Base-by-base conservation (phyloP, 495 filamentous ascomycete species). In the Mycothermus thermophilus region DNA sequence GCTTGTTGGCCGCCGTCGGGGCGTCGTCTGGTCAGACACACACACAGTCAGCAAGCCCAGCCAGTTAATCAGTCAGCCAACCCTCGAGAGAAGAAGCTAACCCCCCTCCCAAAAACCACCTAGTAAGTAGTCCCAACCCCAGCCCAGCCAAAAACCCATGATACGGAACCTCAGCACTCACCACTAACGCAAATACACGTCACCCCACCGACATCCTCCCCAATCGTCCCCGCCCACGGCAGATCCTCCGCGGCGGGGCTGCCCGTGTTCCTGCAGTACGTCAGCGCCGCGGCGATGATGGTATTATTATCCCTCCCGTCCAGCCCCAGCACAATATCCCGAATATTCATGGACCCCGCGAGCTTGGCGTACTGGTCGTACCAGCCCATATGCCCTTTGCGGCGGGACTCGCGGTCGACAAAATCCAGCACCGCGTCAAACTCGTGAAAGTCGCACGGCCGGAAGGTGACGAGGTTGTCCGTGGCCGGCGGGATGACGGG, bases 111-210 rank as follows among this genome's bases (percentile, higher is more conserved):
- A n/a, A n/a, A n/a, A n/a, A n/a, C n/a, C n/a, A n/a, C n/a, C n/a
- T n/a, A n/a, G n/a, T n/a, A n/a, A n/a, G n/a, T n/a, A n/a, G n/a
- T n/a, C n/a, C n/a, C n/a, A n/a, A n/a, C n/a, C n/a, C n/a, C n/a
- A n/a, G n/a, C n/a, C n/a, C n/a, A n/a, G n/a, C n/a, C n/a, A n/a
- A n/a, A n/a, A n/a, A n/a, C n/a, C n/a, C n/a, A n/a, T n/a, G n/a
- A n/a, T n/a, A n/a, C n/a, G n/a, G n/a, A n/a, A n/a, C n/a, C n/a
- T n/a, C 14, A 16, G 37, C 43, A 58, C 50, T 34, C 11, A 70
- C 72, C 64, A 46, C 52, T 52, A 41, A 76, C 67, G 48, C 72
- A 73, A 25, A 78, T 57, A 42, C 74, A 78, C 20, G 71, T 69
- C 19, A 76, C 62, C 13, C 74, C 73, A 12, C 73, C 74, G 32